Base-by-base conservation (phyloP, 768 basidiomycete species). In the Calocybe indica region DNA sequence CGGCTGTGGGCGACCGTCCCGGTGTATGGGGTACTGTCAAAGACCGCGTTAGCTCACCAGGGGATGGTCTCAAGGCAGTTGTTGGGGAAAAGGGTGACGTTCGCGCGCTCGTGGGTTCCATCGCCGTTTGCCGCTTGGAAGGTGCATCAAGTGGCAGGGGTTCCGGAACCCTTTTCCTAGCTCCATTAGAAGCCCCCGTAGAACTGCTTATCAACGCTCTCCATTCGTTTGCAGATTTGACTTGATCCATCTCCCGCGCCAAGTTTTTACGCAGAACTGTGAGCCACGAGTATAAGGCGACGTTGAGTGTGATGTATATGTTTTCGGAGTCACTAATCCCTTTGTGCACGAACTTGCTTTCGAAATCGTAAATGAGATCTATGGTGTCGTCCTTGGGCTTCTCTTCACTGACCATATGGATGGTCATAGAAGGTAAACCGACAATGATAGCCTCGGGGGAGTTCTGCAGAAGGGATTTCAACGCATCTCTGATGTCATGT, bases 261-360 rank as follows among this genome's bases (percentile, higher is more conserved):
- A 90, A 66, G 50, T 80, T 87, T 63, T 88, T 90, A 48, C 86
- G 79, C 36, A 90, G 72, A 15, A 84, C 63, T 1, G 85, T 88
- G 39, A 92, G 75, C 87, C 88, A 90, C 7, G 86, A 79, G 58
- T 91, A 91, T 1, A 91, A 69, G 0, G 83, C 76, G 58, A 90
- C 80, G 67, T 92, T 92, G 53, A 92, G 71, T 3, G 88, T 85
- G 63, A 92, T 88, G 62, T 85, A 91, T 46, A 92, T 89, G 54
- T 88, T 85, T 54, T 89, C 83, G 30, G 75, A 71, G 43, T 79
- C 76, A 54, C 72, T 68, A 63, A 70, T 68, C 22, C 74, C 76
- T 49, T 72, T 68, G 32, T 71, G 68, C 37, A 77, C 65, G 60
- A 89, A 90, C 47, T 74, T 67, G 58, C 84, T 88, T 63, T 81